Base-by-base conservation (phyloP, 2,329 filamentous ascomycete genomes). In the Nigrograna mackinnonii region DNA sequence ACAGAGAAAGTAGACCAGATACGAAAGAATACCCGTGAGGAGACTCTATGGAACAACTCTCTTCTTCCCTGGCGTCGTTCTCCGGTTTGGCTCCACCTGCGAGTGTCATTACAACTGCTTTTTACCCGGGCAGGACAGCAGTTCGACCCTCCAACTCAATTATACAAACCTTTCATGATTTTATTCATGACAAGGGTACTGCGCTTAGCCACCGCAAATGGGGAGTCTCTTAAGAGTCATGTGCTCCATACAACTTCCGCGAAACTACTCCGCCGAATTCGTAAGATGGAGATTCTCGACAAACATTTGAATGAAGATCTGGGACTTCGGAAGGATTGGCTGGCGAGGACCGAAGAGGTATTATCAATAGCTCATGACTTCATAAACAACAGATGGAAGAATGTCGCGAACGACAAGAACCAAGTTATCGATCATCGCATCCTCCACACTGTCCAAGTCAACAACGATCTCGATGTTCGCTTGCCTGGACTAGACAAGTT, bases 81-180 rank as follows among this genome's bases (percentile, higher is more conserved):
- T 12, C 66, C 79, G 0, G 43, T 77, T 0, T 85, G 79, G 79
- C 64, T 84, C 1, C 62, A 83, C 0, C 40, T 84, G 2, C 76
- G 80, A 1, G 78, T 82, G 1, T 57, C 69, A 0, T 45, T 82
- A 2, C 79, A 83, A 38, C 56, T 65, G 1, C 40, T 46, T 2
- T 56, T 63, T 30, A 11, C 36, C 6, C 52, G 57, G 17, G 6
- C 18, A 70, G n/a, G 13, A 11, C 9, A 3, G 13, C 44, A 12
- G 16, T 12, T 2, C 24, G 24, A 28, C 14, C 24, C 3, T 28
- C 24, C 24, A 11, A 14, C 11, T 28, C 13, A 17, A 3, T 17
- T 33, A 9, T 33, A 33, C 31, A 33, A 33, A 33, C 13, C 11
- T 4, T 12, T 17, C 16, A 33, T 17, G 11, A 17, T 33, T 33